A percentile compares a stretch with the other conserved stretches of the same genome.
Evolutionary conservation across 805 yeast species (phyloP).

Genomic region (Clavispora phyllophila): DNA sequence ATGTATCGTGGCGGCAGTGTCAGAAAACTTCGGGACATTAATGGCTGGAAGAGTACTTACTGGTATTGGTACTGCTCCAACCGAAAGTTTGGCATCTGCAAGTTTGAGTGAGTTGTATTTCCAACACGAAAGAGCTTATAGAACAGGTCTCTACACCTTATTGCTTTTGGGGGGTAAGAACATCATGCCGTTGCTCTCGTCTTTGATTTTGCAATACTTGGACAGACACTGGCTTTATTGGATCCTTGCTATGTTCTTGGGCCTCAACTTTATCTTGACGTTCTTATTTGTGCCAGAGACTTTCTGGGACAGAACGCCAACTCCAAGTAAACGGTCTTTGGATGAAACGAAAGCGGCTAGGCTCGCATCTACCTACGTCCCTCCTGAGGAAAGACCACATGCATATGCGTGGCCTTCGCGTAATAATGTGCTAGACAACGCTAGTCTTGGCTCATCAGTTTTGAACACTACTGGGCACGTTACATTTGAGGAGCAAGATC

Average conservation of each 20-base stretch:
- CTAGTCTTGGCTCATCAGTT: slow-evolving; percentile 14
- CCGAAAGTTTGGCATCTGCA: slow-evolving; percentile 56
- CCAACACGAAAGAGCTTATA: slow-evolving; percentile 57
- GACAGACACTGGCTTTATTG: slow-evolving; percentile 60
- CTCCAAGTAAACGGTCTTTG: slow-evolving; percentile 42
- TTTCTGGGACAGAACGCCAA: slow-evolving; percentile 55
- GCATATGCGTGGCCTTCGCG: slow-evolving; percentile 23
- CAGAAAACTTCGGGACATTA: slow-evolving; percentile 44
- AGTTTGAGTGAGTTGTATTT: slow-evolving; percentile 59
- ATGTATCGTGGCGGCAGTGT: slow-evolving; percentile 49
- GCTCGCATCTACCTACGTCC: slow-evolving; percentile 21
- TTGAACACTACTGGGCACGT: slow-evolving; percentile 1
- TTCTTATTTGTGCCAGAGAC: slow-evolving; percentile 60
- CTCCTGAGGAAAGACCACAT: slow-evolving; percentile 25
- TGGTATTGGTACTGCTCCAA: slow-evolving; percentile 59
- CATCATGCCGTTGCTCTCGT: slow-evolving; percentile 51
- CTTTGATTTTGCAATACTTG: slow-evolving; percentile 43
- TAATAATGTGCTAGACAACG: slow-evolving; percentile 8
- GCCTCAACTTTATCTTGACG: slow-evolving; percentile 39
- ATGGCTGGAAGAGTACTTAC: slow-evolving; percentile 54
- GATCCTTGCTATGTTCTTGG: slow-evolving; percentile 51
- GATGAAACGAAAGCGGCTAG: slow-evolving; percentile 46
- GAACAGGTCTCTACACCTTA: slow-evolving; percentile 54
- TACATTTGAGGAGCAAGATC: neutral
- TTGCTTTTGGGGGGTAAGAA: slow-evolving; percentile 59